Conservation (phyloP, 257 asterid species). For the Solanum rostratum region DNA sequence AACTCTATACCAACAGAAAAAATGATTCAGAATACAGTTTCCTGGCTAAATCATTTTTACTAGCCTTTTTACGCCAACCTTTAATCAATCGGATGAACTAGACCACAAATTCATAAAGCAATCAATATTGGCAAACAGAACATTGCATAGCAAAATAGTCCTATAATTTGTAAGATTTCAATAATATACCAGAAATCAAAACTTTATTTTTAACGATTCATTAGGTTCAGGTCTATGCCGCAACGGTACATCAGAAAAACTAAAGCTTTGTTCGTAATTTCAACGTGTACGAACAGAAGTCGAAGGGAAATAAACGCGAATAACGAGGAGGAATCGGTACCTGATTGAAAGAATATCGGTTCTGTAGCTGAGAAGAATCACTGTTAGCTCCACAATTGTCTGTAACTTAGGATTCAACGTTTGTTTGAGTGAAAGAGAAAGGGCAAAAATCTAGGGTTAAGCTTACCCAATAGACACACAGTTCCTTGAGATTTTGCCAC, state of each 20-base stretch:
- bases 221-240: background rate
- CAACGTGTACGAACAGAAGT: background rate
- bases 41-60: background rate
- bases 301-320: background rate
- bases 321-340: constrained; percentile 3
- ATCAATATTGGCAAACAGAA: background rate
- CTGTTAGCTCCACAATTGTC: background rate
- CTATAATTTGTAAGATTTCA: background rate
- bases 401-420: background rate
- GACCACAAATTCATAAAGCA: background rate
- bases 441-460: constrained; percentile 7
- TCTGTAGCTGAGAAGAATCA: background rate
- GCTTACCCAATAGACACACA: background rate
- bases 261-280: background rate
- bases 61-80: background rate
- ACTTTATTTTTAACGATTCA: background rate
- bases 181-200: background rate
- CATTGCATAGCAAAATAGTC: background rate
- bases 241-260: background rate
- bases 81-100: background rate
- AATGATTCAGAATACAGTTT: background rate
- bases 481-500: background rate
- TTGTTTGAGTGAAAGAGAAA: background rate
- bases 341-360: constrained; percentile 5
- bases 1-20: background rate